These are phyloP conservation scores for Malania oleifera DNA, from an alignment of 164 flowering plant species.

Conservation along the genomic window DNA sequence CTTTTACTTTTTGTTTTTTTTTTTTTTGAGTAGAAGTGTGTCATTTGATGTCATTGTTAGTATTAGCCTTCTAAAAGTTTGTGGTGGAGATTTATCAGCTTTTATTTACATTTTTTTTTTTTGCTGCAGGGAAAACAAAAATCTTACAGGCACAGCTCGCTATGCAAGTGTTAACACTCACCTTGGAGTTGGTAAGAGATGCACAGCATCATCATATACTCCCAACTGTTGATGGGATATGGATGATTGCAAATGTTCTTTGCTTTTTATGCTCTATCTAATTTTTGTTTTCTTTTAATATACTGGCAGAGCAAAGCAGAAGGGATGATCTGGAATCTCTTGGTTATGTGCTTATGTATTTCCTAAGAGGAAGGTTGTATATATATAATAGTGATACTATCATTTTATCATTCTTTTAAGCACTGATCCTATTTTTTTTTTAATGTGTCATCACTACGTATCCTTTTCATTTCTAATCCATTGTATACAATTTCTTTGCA, in stretches of 20 bases:
- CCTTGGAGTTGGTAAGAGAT: constrained; percentile 61
- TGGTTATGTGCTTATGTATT: constrained; percentile 74
- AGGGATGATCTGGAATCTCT: constrained; percentile 77
- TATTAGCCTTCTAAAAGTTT: no score
- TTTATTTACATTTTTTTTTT: no score
- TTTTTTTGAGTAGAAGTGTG: no score
- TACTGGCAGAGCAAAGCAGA: constrained; percentile 62
- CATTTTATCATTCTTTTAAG: background rate
- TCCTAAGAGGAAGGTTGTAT: constrained; percentile 62
- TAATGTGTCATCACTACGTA: background rate
- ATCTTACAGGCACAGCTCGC: constrained; percentile 74
- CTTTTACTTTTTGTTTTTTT: no score
- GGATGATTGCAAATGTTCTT: background rate
- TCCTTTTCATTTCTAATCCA: background rate
- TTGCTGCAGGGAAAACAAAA: constrained; percentile 59
- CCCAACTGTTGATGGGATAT: constrained; percentile 6
- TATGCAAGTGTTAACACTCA: constrained; percentile 76
- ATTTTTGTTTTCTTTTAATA: background rate
- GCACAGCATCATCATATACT: background rate
- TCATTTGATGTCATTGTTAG: no score
- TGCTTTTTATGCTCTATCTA: background rate
- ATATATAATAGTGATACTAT: background rate
- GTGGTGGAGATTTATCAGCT: no score
- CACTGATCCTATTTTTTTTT: background rate
- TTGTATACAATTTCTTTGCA: constrained; percentile 4